Percentiles rank a stretch among this genome's conserved stretches.
Conservation (phyloP, 768 basidiomycete genomes). For the Termitomyces sp. region DNA sequence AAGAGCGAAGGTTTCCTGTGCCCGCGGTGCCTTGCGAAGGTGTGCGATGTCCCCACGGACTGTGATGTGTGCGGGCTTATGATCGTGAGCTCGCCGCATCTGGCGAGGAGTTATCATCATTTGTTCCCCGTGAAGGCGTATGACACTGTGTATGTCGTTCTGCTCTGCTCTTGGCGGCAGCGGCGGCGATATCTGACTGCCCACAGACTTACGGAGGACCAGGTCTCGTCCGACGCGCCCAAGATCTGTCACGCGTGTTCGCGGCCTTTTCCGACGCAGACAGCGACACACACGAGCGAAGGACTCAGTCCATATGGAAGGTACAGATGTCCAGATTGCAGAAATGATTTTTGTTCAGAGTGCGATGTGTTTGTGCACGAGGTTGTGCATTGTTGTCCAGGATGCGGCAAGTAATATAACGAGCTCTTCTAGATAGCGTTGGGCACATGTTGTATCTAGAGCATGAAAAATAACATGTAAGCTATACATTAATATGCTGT, state of each 20-base stretch:
- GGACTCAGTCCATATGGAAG: conserved; percentile 83
- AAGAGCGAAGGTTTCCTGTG: conserved; percentile 94
- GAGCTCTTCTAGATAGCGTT: neutral
- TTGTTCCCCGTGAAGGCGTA: conserved; percentile 93
- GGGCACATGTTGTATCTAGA: neutral
- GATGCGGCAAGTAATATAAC: conserved; percentile 52
- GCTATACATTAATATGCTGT: conserved; percentile 6
- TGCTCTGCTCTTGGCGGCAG: neutral
- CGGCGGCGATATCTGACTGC: neutral
- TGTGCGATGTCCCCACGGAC: conserved; percentile 98
- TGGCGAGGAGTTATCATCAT: conserved; percentile 94
- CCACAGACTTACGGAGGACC: conserved; percentile 37
- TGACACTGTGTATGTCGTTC: conserved; percentile 64
- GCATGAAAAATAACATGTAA: neutral
- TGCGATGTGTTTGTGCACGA: conserved; percentile 98
- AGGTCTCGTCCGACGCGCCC: conserved; percentile 22
- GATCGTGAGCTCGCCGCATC: conserved; percentile 96
- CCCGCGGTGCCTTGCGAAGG: conserved; percentile 87
- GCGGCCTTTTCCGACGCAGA: conserved; percentile 57
- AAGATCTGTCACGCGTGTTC: conserved; percentile 79
- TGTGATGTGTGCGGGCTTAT: conserved; percentile 96
- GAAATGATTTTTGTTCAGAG: conserved; percentile 86
- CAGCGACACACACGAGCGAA: conserved; percentile 38
- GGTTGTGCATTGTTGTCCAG: conserved; percentile 92
- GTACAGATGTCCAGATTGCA: conserved; percentile 87